These are phyloP conservation scores for Ilyonectria destructans DNA, from an alignment of 2,329 filamentous ascomycete genomes.

Conservation along the genomic window DNA sequence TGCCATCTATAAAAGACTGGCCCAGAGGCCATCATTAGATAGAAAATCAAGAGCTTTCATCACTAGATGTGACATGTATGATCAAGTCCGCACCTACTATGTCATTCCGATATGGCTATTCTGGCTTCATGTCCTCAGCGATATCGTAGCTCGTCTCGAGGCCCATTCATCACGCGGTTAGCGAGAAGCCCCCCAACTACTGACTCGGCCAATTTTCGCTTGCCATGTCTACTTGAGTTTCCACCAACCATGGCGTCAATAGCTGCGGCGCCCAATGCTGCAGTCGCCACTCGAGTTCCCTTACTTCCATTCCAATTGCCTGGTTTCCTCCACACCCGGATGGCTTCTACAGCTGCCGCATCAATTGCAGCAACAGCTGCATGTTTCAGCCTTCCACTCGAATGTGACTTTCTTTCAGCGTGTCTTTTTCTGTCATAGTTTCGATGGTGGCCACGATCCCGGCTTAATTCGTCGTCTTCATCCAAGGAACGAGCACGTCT, in stretches of 20 bases:
- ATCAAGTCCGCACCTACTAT: slow-evolving; percentile 1
- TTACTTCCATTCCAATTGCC: slow-evolving; percentile 10
- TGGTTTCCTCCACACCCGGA: slow-evolving; percentile 4
- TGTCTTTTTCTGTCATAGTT: slow-evolving; percentile 1
- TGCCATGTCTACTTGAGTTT: slow-evolving; percentile 6
- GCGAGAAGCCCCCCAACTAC: slow-evolving; percentile 4
- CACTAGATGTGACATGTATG: neutral
- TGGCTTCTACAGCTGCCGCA: slow-evolving; percentile 4
- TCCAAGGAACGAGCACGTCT: neutral
- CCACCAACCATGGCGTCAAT: slow-evolving; percentile 7
- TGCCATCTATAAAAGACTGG: too few species aligned
- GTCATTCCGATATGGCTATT: slow-evolving; percentile 5
- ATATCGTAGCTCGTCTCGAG: slow-evolving; percentile 1
- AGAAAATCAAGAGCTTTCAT: too few species aligned
- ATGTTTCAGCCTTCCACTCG: neutral
- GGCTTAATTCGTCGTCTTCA: neutral
- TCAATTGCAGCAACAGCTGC: slow-evolving; percentile 2
- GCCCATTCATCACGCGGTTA: slow-evolving; percentile 7
- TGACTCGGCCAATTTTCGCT: slow-evolving; percentile 8
- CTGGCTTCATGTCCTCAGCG: slow-evolving; percentile 3
- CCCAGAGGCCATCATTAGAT: neutral
- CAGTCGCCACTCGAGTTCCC: slow-evolving; percentile 4
- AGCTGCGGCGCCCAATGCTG: slow-evolving; percentile 3
- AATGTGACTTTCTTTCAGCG: slow-evolving; percentile 7
- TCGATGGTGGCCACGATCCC: slow-evolving; percentile 4